Evolutionary conservation across 768 basidiomycete genomes (phyloP), one percentile per base, ranked within the genome.

Genomic region (Termitomyces sp.): DNA sequence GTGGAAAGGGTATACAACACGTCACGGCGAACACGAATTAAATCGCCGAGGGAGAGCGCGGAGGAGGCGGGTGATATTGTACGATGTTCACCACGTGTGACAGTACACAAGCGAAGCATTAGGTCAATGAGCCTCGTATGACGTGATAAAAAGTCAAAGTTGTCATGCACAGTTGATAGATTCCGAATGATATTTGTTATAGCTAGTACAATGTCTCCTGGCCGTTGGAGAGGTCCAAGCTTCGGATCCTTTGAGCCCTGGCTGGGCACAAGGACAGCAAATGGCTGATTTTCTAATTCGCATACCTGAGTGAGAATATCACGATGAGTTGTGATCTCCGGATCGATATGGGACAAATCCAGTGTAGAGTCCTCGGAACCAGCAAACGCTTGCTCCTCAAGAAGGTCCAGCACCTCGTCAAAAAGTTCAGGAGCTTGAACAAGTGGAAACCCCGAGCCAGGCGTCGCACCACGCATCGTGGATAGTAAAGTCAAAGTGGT

Each of bases 101-200:
- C 73, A 52, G 77, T 75, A 69, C 87, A 89, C n/a, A 93, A 64
- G 10, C 88, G 87, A 32, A 94, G 78, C 53, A 95, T 67, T 32
- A 91, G 67, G 66, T 86, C 83, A 40, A 93, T 72, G 12, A 91
- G 71, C 54, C 86, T 79, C 6, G 83, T 81, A 61, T 92, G 86
- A 45, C 77, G 81, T 1, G 87, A 82, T 67, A 96, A 78, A 67
- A 84, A 86, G 48, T 78, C 77, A 63, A 81, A 72, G 67, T 96
- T 96, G 64, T 96, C 89, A 7, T 74, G 75, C 60, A 88, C 78
- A 63, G 86, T 77, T n/a, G 91, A 86, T 66, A 97, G 79, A 75
- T 96, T 97, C 50, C 94, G 91, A 57, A 98, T 78, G 68, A 98
- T 86, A 71, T 91, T 94, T 49, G 87, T 73, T 56, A 90, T 79